Conservation (phyloP, 2,329 filamentous ascomycete genomes). For the Claviceps capensis region DNA sequence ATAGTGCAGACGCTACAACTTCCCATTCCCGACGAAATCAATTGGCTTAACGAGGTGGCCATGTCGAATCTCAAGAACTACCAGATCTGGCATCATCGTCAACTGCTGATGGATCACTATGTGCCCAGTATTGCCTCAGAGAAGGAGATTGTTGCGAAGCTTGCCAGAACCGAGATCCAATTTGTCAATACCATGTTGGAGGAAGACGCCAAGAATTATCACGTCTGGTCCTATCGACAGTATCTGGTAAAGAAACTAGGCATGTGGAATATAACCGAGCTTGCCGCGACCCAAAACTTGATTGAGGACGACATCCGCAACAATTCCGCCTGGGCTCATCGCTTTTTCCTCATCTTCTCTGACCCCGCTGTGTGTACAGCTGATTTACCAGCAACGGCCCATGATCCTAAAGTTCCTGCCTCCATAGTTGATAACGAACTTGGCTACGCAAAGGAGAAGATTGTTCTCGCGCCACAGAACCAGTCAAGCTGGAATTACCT, state of each 20-base stretch:
- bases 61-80: conserved; percentile 90
- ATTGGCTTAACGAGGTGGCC: conserved; percentile 76
- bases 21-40: conserved; percentile 56
- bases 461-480: conserved; percentile 76
- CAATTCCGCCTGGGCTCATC: conserved; percentile 95
- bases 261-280: conserved; percentile 57
- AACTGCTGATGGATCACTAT: conserved; percentile 48
- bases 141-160: conserved; percentile 37
- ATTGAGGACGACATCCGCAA: conserved; percentile 76
- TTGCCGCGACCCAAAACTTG: conserved; percentile 56
- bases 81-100: conserved; percentile 81
- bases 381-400: conserved; percentile 33
- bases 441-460: conserved; percentile 57
- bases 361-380: conserved; percentile 37
- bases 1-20: conserved; percentile 56
- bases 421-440: conserved; percentile 62
- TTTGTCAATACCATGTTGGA: conserved; percentile 74
- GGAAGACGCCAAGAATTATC: conserved; percentile 91
- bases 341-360: conserved; percentile 82
- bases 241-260: conserved; percentile 51
- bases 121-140: conserved; percentile 46
- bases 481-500: conserved; percentile 91
- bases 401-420: conserved; percentile 43
- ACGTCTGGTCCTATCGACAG: conserved; percentile 94
- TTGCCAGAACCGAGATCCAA: conserved; percentile 52